Conservation (phyloP, 306 rosid species). For the Citrullus amarus region DNA sequence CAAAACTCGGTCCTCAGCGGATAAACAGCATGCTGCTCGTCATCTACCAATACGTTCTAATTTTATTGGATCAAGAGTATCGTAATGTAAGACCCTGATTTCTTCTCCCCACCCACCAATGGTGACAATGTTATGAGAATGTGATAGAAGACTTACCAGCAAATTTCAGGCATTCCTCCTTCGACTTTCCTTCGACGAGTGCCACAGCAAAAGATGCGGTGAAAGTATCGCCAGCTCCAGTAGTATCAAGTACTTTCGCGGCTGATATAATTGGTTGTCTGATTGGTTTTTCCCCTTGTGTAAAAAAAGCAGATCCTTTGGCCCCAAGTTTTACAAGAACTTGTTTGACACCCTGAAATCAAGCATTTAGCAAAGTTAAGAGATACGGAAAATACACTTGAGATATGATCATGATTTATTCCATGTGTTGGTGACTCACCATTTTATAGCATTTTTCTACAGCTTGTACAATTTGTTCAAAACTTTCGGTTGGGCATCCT, state of each 20-base stretch:
- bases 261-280: slow-evolving; percentile 53
- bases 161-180: slow-evolving; percentile 57
- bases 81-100: not conserved
- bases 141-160: slow-evolving; percentile 37
- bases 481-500: slow-evolving; percentile 52
- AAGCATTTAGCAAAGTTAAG: not conserved
- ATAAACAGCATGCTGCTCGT: not conserved
- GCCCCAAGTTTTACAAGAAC: slow-evolving; percentile 82
- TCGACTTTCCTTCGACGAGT: slow-evolving; percentile 69
- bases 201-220: slow-evolving; percentile 93
- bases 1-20: slow-evolving; percentile 2
- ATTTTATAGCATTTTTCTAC: slow-evolving; percentile 56
- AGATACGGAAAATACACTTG: not conserved
- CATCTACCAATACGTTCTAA: not conserved
- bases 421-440: slow-evolving; percentile 34
- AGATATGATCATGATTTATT: not conserved
- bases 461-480: slow-evolving; percentile 54
- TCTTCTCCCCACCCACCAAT: not conserved
- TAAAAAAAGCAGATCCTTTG: slow-evolving; percentile 72
- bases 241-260: slow-evolving; percentile 58
- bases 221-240: slow-evolving; percentile 94
- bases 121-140: not conserved
- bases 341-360: slow-evolving; percentile 67
- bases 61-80: not conserved
- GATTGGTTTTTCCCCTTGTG: slow-evolving; percentile 73